Evolutionary conservation across 2,329 filamentous ascomycete species (phyloP), one percentile per base, ranked within the genome.

Genomic region (Trichoderma lentiforme): DNA sequence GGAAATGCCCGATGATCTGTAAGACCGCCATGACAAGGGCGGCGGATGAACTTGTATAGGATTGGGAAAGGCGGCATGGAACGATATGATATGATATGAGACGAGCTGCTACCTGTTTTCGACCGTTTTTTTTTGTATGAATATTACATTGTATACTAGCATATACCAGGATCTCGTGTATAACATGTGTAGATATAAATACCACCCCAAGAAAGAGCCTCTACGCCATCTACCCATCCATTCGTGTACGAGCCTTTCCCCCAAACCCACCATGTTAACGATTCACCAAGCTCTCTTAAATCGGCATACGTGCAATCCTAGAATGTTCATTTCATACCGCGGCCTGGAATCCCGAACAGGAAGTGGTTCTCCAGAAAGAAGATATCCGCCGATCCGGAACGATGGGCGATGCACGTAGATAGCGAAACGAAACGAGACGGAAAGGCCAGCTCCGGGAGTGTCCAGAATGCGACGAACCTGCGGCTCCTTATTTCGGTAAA

Each of bases 101-200:
- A 58, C 28, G 11, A 43, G 11, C 51, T 58, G 32, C 11, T n/a
- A 2, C 26, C 24, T 2, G n/a, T 32, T 32, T 21, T 39, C 15
- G 12, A 43, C 34, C 24, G 12, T 68, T 32, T 43, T 32, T 43
- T 26, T 28, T 24, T 30, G 36, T 58, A 66, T 36, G 24, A 68
- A 68, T 24, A 51, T 60, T 30, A 60, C 26, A 24, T 21, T 68
- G 65, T 68, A 68, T 34, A 68, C 53, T 68, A 68, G 53, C 26
- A 51, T 60, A 57, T 60, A 32, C 43, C 9, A 43, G 11, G n/a
- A 43, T 30, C 26, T 58, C 24, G 36, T 60, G 18, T 34, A 47
- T 60, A 60, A 60, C 26, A 67, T 67, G 30, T 32, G 11, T 58
- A 21, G 15, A 67, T 9, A 30, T 15, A 21, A 21, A 14, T 21